These are phyloP conservation scores for Parmelia sp. DNA, from an alignment of 495 filamentous ascomycete genomes.

Conservation along the genomic window DNA sequence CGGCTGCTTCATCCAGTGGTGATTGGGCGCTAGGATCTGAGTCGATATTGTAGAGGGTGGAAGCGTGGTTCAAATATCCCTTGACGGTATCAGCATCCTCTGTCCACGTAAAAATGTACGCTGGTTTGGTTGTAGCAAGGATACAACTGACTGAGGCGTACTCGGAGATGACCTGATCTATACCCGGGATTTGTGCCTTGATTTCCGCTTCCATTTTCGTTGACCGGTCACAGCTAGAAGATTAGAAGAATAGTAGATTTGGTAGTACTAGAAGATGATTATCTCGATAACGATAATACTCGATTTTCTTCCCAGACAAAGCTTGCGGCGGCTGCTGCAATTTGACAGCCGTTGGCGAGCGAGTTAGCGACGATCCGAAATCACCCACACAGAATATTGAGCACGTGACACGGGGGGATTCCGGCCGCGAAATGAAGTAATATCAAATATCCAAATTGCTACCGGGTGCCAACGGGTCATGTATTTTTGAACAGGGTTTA, in stretches of 20 bases:
- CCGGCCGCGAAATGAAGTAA: conserved; percentile 1
- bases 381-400: neutral
- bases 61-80: conserved; percentile 91
- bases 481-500: no score
- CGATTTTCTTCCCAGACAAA: no score
- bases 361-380: neutral
- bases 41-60: conserved; percentile 72
- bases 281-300: no score
- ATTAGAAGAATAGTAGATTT: neutral
- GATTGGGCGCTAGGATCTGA: conserved; percentile 60
- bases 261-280: no score
- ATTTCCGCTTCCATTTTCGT: conserved; percentile 82
- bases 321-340: conserved; percentile 7
- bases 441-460: no score
- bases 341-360: neutral
- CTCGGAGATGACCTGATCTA: conserved; percentile 84
- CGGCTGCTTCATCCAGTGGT: conserved; percentile 76
- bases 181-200: conserved; percentile 73
- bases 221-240: neutral
- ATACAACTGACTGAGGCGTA: conserved; percentile 63
- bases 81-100: conserved; percentile 26
- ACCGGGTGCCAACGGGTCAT: no score
- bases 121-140: neutral
- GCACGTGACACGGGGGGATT: no score
- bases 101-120: neutral